phyloP scores from a whole-genome alignment of 139 green algal genomes.

The Gonium pectorale region DNA sequence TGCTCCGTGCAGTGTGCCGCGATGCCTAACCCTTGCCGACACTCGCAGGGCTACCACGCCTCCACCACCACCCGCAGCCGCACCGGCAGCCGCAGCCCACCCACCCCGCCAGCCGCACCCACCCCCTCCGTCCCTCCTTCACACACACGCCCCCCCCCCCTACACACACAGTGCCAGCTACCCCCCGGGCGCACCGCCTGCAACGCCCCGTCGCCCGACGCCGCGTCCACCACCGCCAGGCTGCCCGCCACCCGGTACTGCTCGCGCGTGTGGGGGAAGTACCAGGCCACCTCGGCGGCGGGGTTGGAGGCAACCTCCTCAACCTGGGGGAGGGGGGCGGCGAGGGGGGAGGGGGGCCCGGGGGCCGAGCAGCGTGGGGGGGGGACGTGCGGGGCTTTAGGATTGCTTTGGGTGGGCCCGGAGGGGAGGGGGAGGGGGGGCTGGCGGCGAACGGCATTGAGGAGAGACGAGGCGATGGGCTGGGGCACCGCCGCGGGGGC shows the following conservation, averaged over 20 bases:
- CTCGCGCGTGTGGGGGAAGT: slow-evolving; percentile 76
- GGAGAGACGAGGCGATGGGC: no score
- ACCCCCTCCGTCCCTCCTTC: no score
- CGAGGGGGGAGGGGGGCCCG: slow-evolving; percentile 50
- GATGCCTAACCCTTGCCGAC: no score
- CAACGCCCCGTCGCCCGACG: slow-evolving; percentile 47
- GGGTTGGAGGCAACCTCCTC: slow-evolving; percentile 65
- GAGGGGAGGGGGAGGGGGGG: neutral
- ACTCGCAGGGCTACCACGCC: no score
- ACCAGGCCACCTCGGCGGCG: slow-evolving; percentile 81
- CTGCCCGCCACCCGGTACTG: slow-evolving; percentile 78
- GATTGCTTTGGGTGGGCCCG: no score
- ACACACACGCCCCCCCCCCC: neutral
- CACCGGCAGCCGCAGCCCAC: no score
- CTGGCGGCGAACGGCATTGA: neutral
- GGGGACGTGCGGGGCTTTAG: no score
- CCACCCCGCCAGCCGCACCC: neutral
- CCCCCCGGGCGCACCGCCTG: slow-evolving; percentile 44
- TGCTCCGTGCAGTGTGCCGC: no score
- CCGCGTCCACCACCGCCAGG: slow-evolving; percentile 61
- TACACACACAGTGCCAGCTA: neutral
- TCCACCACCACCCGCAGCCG: no score
- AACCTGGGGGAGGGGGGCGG: neutral
- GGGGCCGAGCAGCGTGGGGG: no score
- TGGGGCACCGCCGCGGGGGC: no score